Base-by-base conservation (phyloP, 805 yeast species). In the Myxozyma lipomycoides region DNA sequence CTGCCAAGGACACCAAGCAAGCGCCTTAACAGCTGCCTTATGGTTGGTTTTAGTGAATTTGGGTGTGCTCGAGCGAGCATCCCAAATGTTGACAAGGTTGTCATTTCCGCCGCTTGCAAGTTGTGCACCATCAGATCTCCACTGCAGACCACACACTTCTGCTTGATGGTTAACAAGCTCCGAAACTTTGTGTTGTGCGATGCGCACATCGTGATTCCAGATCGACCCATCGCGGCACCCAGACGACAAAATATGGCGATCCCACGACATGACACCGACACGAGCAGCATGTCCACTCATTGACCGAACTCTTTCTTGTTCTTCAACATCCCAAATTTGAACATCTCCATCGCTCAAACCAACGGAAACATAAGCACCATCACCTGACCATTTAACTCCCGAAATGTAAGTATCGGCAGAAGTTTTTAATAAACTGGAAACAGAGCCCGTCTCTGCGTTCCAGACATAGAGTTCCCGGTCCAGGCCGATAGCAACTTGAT, bases 71-170 rank as follows among this genome's bases (percentile, higher is more conserved):
- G 81, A 74, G 58, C 96, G 76, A 1, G 84, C 83, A 66, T 91
- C 98, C 97, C 98, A 91, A 42, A 91, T 82, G 64, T 86, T 84
- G 5, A 93, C 95, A 7, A 89, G 70, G 64, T 93, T 91, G 67
- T 93, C 98, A 65, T 93, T 93, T 28, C 97, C 96, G 9, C 98
- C 98, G 2, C 88, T 79, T 0, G 95, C 95, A 51, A 91, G 75
- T 63, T 86, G 93, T 57, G 77, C 71, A 1, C 97, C 96, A 65
- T 91, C 97, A 9, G 70, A 59, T 49, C 90, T 77, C 80, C 95
- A 91, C 60, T 83, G 84, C 37, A 91, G 72, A 0, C 98, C 98
- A 71, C 98, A 91, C 25, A 91, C 84, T 69, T 91, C 98, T 1
- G 95, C 96, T 45, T 77, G 70, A 65, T 91, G 98, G 51, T 79